These are phyloP conservation scores for Inonotus hispidus DNA, from an alignment of 1,284 basidiomycete species.

Conservation along the genomic window DNA sequence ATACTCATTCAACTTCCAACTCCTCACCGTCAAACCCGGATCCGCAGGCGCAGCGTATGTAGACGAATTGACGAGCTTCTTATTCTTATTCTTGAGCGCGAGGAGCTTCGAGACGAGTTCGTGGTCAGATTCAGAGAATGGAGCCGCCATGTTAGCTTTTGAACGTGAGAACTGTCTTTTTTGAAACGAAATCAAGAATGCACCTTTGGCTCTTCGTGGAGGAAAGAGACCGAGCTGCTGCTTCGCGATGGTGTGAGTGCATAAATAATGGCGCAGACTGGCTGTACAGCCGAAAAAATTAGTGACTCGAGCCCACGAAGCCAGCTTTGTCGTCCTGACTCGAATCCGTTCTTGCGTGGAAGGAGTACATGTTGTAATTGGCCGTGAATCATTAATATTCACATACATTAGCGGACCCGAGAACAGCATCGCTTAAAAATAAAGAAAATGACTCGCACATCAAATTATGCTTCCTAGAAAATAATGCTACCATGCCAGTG, in stretches of 20 bases:
- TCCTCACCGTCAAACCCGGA: constrained; percentile 51
- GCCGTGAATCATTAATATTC: too few relatives aligned
- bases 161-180: not conserved
- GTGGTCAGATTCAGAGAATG: constrained; percentile 40
- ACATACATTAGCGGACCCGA: not conserved
- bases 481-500: constrained; percentile 1
- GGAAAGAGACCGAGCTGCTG: not conserved
- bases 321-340: not conserved
- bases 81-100: constrained; percentile 31
- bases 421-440: not conserved
- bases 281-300: not conserved
- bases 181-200: too few relatives aligned
- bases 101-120: constrained; percentile 50
- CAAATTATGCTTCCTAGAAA: not conserved
- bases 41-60: constrained; percentile 51
- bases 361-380: too few relatives aligned
- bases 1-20: constrained; percentile 96
- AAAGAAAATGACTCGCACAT: not conserved
- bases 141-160: not conserved
- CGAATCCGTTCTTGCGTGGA: too few relatives aligned
- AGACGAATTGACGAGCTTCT: constrained; percentile 55
- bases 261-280: not conserved
- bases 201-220: not conserved
- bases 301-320: not conserved
- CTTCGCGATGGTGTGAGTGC: not conserved